Percentiles rank a stretch among this genome's conserved stretches.
These are phyloP conservation scores for Alternaria incomplexa DNA, from an alignment of 2,329 filamentous ascomycete genomes.

Conservation along the genomic window DNA sequence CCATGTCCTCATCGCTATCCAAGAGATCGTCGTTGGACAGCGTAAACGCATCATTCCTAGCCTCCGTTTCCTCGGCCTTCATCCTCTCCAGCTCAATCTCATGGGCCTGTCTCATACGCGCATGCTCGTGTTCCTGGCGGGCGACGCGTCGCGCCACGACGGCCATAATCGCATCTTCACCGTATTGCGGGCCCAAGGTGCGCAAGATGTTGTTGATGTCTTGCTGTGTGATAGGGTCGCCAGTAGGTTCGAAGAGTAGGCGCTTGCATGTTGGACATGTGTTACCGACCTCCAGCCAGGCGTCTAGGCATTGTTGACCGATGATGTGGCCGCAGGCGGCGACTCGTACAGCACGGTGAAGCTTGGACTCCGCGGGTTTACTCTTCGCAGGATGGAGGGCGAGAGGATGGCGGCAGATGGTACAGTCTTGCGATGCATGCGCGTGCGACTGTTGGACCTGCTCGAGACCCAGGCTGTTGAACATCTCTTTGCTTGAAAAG, in stretches of 20 bases:
- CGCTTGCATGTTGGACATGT: constrained; percentile 27
- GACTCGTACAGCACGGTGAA: constrained; percentile 24
- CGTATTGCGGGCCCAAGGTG: background rate
- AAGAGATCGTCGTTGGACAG: constrained; percentile 5
- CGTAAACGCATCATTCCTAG: background rate
- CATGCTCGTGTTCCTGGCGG: constrained; percentile 2
- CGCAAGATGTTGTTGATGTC: constrained; percentile 6
- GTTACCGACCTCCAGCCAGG: constrained; percentile 25
- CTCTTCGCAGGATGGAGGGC: constrained; percentile 5
- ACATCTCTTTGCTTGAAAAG: constrained; percentile 19
- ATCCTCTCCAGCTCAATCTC: constrained; percentile 8
- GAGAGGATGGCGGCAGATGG: constrained; percentile 21
- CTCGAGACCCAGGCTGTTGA: constrained; percentile 17
- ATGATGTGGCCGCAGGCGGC: constrained; percentile 23
- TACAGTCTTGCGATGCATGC: constrained; percentile 22
- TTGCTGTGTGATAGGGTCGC: constrained; percentile 11
- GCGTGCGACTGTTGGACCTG: constrained; percentile 7
- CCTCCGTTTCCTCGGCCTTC: constrained; percentile 2
- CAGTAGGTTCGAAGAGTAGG: constrained; percentile 17
- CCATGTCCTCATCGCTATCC: constrained; percentile 15
- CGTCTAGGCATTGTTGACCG: constrained; percentile 22
- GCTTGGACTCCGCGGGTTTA: background rate
- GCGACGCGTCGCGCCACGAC: constrained; percentile 12
- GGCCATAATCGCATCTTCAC: background rate
- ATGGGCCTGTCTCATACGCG: background rate